Base-by-base conservation (phyloP, 2,329 filamentous ascomycete species). In the Cryphonectria radicalis region DNA sequence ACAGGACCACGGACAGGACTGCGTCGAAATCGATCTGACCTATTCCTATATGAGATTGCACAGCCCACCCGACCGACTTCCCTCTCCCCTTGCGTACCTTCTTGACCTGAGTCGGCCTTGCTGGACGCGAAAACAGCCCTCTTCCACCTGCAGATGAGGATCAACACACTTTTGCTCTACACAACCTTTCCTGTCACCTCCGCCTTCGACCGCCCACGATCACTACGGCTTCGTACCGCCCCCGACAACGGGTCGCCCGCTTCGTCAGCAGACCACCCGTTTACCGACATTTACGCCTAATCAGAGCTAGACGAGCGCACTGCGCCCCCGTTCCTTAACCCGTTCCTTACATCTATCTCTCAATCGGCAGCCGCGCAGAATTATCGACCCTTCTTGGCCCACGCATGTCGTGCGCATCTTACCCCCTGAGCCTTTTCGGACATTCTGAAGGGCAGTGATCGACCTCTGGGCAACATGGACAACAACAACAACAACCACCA, bases 331-430 rank as follows among this genome's bases (percentile, higher is more conserved):
- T 59, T 62, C 59, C 66, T 67, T 59, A 62, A 28, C 28, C 28
- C 28, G 28, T 28, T 28, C 28, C 28, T 28, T 28, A 28, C 42
- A 13, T 46, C 63, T 35, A 14, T 62, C 57, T 43, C 60, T 57
- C 64, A 53, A 53, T 68, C n/a, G 43, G 43, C 43, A 25, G 35
- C 57, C 28, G 55, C 68, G 42, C 66, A 64, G 19, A 66, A 25
- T 66, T 46, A 53, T 46, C 43, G 40, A 59, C 35, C 28, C 40
- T 42, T 17, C 66, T 42, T 53, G 19, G 66, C 64, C 63, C 57
- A 63, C 71, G 71, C 69, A 73, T 73, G 71, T 73, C 69, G 71
- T 67, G 63, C 66, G 50, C 57, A 68, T 35, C 25, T 69, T 63
- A 62, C 71, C 69, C 66, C 63, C 28, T 71, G 69, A 70, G 70